Evolutionary conservation across 768 basidiomycete species (phyloP), one percentile per base, ranked within the genome.

Genomic region (Boletus rex-veris): DNA sequence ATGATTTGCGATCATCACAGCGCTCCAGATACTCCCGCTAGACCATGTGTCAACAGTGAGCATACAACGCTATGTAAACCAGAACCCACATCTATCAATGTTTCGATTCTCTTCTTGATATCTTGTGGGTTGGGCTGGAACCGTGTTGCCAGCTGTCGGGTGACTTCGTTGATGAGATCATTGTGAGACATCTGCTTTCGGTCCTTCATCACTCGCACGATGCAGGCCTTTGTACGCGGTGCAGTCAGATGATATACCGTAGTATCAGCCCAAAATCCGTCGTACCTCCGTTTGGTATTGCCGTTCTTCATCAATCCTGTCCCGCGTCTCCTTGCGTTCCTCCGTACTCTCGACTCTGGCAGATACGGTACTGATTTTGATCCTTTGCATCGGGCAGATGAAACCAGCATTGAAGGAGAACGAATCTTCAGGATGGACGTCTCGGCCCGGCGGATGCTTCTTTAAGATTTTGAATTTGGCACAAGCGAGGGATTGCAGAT

Each of bases 151-250:
- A 99, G 73, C 61, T 98, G 96, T 19, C 84, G 82, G 42, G 91
- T 92, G 33, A 93, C 92, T 71, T 98, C 95, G 61, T 86, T 88
- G 55, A 98, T 77, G 14, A 99, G 80, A 52, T 94, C 92, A 54
- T 84, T 91, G 64, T 98, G 92, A 7, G 78, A 73, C 84, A 98
- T 86, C 50, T 82, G 80, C 67, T 98, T 98, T 51, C 94, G 77
- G 66, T 92, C 87, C 73, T 98, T 98, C 96, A 99, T 98, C 28
- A 98, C 85, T 31, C 97, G 86, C 24, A 99, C 97, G 58, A 98
- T 88, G 65, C 92, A 98, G 2, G 97, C 97, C 95, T 99, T 57
- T n/a, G 12, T 45, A 3, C 45, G n/a, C 19, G 33, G 30, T 8
- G 4, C 38, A 40, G n/a, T 59, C 52, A 62, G 36, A 54, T 9